Base-by-base conservation (phyloP, 257 asterid genomes). In the Jaltomata sinuosa region DNA sequence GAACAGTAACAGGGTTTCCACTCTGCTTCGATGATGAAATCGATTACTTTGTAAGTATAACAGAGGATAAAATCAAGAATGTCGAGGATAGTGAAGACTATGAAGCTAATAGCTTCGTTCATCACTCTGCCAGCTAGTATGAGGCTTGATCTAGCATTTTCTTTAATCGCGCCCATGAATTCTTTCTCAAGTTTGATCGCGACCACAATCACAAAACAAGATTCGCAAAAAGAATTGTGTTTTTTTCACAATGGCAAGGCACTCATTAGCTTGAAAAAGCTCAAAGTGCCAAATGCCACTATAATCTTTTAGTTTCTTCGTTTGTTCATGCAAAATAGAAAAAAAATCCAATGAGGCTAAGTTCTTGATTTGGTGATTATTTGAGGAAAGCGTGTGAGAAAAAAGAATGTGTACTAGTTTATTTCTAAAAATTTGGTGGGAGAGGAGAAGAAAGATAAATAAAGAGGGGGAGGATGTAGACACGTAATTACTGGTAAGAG, bases 1-100 rank as follows among this genome's bases (percentile, higher is more conserved):
- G 92, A 89, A 52, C 99, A 97, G 54, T 97, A 95, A 59, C 99
- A 97, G 0, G 99, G 92, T 80, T 91, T 95, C 95, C 99, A 90
- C n/a, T 95, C 98, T 0, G 98, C 93, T 69, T 97, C 99, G 12
- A 95, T 78, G 49, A 88, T 52, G 68, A 90, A 91, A 88, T 97
- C 99, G 0, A 89, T 86, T 1, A 90, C 83, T 62, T 86, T 91
- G 94, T 88, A 97, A 0, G 89, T 83, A 80, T 97, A 91, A 78
- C 98, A 97, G 0, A 97, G 86, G 4, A 91, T 2, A 71, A 94
- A 85, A 85, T 97, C 99, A 27, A 93, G 74, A 16, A 94, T 3
- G 91, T 97, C 99, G 0, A 97, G 86, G 0, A 90, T 1, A 1
- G 84, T 82, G 87, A 97, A 97, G 0, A 93, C 88, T 0, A 93